A percentile compares a stretch with the other conserved stretches of the same genome.
These are phyloP conservation scores for Arabidopsis arenosa DNA, from an alignment of 345 rosid genomes.

Conservation along the genomic window DNA sequence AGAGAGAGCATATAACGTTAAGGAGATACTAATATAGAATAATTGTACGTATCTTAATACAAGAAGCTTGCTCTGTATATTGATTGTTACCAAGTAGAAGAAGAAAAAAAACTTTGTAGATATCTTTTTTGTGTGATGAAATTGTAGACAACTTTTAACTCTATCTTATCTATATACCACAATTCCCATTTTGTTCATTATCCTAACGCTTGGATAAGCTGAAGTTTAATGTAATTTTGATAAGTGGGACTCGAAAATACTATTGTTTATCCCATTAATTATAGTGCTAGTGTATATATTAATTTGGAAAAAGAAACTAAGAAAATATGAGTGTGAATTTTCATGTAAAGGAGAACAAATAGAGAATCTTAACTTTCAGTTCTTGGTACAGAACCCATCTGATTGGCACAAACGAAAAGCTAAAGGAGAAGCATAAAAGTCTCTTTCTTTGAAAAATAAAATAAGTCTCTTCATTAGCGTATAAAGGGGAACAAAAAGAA, in stretches of 20 bases:
- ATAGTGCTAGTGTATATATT: background rate
- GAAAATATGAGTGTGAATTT: slow-evolving; percentile 14
- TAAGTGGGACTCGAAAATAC: background rate
- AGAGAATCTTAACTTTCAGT: slow-evolving; percentile 24
- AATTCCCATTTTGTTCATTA: slow-evolving; percentile 7
- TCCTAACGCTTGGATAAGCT: slow-evolving; percentile 2
- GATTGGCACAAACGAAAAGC: slow-evolving; percentile 3
- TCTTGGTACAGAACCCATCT: slow-evolving; percentile 13
- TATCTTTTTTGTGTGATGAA: slow-evolving; percentile 15
- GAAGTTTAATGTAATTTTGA: slow-evolving; percentile 17
- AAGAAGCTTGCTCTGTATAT: slow-evolving; percentile 15
- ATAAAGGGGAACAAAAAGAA: background rate
- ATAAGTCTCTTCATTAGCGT: background rate
- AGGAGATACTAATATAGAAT: background rate
- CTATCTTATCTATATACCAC: slow-evolving; percentile 18
- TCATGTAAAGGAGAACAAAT: slow-evolving; percentile 26
- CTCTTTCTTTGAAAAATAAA: background rate
- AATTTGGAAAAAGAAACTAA: background rate
- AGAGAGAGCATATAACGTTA: slow-evolving; percentile 53
- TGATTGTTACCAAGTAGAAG: slow-evolving; percentile 29
- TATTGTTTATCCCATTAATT: background rate
- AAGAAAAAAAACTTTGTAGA: background rate
- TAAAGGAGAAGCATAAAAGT: slow-evolving; percentile 19
- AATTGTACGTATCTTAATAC: background rate
- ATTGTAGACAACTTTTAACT: slow-evolving; percentile 22